Percentiles rank a stretch among this genome's conserved stretches.
These are phyloP conservation scores for Cladobotryum protrusum DNA, from an alignment of 2,329 filamentous ascomycete genomes.

Conservation along the genomic window DNA sequence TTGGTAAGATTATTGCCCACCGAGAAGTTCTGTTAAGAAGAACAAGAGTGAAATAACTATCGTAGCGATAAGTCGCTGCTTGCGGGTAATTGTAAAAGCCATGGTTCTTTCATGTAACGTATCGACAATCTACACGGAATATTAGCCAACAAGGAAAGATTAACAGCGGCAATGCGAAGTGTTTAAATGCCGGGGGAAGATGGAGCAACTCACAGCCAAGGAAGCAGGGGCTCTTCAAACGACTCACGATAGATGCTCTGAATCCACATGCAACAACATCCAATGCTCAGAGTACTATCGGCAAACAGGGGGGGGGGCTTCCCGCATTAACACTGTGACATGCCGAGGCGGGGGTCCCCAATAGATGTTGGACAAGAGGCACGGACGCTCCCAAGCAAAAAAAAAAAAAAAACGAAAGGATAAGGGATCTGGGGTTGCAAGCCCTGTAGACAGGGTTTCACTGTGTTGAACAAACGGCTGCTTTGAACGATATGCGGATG, in stretches of 20 bases:
- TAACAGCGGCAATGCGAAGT: not conserved
- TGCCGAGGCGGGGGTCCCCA: slow-evolving; percentile 7
- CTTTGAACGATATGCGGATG: too few relatives aligned
- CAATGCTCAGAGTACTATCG: not conserved
- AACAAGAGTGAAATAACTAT: slow-evolving; percentile 46
- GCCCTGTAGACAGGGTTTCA: not conserved
- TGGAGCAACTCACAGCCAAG: not conserved
- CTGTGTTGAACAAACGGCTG: not conserved
- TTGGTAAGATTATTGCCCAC: slow-evolving; percentile 22
- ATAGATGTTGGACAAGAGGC: not conserved
- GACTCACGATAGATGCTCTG: not conserved
- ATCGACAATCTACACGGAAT: too few relatives aligned
- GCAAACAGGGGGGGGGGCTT: not conserved
- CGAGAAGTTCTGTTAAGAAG: slow-evolving; percentile 45
- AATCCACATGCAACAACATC: not conserved
- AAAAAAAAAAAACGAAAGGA: not conserved
- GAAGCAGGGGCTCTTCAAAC: not conserved
- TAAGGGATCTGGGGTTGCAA: not conserved
- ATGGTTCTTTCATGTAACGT: not conserved
- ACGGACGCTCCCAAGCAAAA: not conserved
- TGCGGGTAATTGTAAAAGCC: slow-evolving; percentile 23
- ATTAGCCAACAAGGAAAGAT: not conserved
- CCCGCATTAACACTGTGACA: not conserved
- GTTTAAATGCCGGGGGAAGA: not conserved
- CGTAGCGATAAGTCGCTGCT: slow-evolving; percentile 40